phyloP scores from a whole-genome alignment of 768 basidiomycete species.

The Kwoniella newhampshirensis region DNA sequence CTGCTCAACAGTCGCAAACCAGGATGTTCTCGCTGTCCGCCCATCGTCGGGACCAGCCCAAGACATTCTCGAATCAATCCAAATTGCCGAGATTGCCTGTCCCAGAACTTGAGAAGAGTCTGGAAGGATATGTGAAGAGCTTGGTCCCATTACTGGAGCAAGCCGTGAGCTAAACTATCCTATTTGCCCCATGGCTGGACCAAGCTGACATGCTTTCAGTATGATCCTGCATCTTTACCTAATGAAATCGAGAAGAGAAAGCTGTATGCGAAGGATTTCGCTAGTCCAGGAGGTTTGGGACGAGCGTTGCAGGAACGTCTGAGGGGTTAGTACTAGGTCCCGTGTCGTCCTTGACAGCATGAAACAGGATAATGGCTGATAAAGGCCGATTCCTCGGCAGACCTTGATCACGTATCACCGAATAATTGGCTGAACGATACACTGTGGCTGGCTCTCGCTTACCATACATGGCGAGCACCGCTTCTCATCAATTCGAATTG shows the following conservation, averaged over 20 bases:
- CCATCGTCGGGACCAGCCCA: conserved; percentile 35
- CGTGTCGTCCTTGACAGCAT: too few relatives aligned
- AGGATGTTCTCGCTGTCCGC: conserved; percentile 50
- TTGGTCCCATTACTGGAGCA: conserved; percentile 77
- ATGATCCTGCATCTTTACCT: conserved; percentile 60
- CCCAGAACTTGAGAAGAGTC: conserved; percentile 70
- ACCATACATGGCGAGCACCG: conserved; percentile 82
- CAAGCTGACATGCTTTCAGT: conserved; percentile 33
- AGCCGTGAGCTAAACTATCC: conserved; percentile 55
- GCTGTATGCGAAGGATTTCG: conserved; percentile 69
- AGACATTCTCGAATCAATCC: conserved; percentile 51
- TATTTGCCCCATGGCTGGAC: background rate
- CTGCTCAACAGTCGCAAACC: conserved; percentile 1
- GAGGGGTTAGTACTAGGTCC: conserved; percentile 59
- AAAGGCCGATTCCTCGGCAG: conserved; percentile 43
- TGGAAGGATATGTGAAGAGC: conserved; percentile 74
- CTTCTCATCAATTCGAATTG: conserved; percentile 89
- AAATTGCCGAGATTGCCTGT: conserved; percentile 73
- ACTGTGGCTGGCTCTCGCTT: conserved; percentile 84
- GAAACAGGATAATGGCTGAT: too few relatives aligned
- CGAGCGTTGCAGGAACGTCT: conserved; percentile 69
- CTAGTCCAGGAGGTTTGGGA: conserved; percentile 63
- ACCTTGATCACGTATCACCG: conserved; percentile 77
- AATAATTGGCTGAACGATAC: conserved; percentile 94
- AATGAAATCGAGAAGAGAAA: conserved; percentile 61